Evolutionary conservation across 495 filamentous ascomycete genomes (phyloP).

Genomic region (Cudoniella acicularis): DNA sequence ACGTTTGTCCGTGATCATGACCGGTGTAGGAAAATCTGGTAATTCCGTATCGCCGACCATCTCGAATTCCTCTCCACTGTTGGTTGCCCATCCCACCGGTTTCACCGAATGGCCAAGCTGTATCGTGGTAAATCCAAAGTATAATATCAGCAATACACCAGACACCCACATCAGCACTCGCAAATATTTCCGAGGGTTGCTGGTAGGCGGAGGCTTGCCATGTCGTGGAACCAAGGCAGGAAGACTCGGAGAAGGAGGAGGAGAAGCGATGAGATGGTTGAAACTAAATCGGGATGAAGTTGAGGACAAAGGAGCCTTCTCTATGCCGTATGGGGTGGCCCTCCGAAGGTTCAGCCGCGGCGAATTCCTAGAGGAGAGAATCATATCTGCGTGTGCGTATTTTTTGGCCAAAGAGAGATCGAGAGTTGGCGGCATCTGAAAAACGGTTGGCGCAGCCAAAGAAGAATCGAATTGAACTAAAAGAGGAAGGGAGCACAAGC

Average conservation of each 20-base stretch:
- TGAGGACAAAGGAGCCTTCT: conserved; percentile 41
- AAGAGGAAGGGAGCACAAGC: conserved; percentile 1
- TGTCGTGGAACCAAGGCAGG: conserved; percentile 61
- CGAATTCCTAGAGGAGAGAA: conserved; percentile 42
- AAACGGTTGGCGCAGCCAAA: conserved; percentile 26
- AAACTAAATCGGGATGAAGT: conserved; percentile 57
- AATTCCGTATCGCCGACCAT: conserved; percentile 47
- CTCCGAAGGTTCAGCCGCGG: conserved; percentile 17
- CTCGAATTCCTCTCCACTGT: conserved; percentile 38
- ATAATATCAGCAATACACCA: conserved; percentile 36
- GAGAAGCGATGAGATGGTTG: conserved; percentile 58
- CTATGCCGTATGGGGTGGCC: conserved; percentile 13
- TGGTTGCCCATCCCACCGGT: conserved; percentile 30
- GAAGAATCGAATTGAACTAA: conserved; percentile 19
- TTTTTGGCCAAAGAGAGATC: conserved; percentile 37
- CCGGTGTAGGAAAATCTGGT: conserved; percentile 54
- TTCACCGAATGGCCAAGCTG: conserved; percentile 19
- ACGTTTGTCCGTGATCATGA: conserved; percentile 52
- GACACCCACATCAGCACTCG: conserved; percentile 40
- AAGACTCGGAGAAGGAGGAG: conserved; percentile 57
- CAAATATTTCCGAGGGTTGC: conserved; percentile 43
- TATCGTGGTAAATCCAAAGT: conserved; percentile 24
- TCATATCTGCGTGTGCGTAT: conserved; percentile 43
- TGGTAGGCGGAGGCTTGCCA: conserved; percentile 44
- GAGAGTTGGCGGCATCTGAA: conserved; percentile 44